Conservation (phyloP, 148 eudicot species). For the Vaccinium darrowii region DNA sequence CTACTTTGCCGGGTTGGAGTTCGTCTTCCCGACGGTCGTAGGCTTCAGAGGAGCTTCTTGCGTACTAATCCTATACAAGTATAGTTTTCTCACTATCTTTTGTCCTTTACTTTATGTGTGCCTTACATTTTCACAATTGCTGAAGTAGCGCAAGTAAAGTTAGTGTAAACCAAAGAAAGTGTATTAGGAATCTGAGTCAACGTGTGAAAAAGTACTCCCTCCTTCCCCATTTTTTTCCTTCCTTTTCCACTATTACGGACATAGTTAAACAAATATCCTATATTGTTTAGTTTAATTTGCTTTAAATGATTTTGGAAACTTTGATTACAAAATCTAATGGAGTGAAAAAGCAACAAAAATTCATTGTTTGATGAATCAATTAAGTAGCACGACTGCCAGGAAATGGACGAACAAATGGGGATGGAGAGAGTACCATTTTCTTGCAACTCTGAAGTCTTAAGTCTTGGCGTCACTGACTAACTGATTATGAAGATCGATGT, state of each 20-base stretch:
- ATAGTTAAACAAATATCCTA: neutral
- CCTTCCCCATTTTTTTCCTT: neutral
- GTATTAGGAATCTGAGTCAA: neutral
- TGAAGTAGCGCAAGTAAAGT: neutral
- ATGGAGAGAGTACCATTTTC: neutral
- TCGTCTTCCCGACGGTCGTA: slow-evolving; percentile 94
- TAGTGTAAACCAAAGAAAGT: neutral
- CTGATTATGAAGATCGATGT: neutral
- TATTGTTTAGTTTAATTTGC: neutral
- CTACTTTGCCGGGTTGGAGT: slow-evolving; percentile 82
- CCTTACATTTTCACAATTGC: neutral
- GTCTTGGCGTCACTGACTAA: neutral
- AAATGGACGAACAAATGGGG: neutral
- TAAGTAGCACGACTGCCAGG: neutral
- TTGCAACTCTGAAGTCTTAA: neutral
- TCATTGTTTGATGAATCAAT: neutral
- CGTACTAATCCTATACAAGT: slow-evolving; percentile 82
- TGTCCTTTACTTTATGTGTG: neutral
- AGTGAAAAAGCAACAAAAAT: neutral
- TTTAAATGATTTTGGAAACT: neutral
- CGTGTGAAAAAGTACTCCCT: neutral
- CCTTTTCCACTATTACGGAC: neutral
- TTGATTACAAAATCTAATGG: neutral
- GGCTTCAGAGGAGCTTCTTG: slow-evolving; percentile 87
- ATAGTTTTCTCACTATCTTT: slow-evolving; percentile 12